Base-by-base conservation (phyloP, 2,329 filamentous ascomycete genomes). In the Chaetomium sp. region DNA sequence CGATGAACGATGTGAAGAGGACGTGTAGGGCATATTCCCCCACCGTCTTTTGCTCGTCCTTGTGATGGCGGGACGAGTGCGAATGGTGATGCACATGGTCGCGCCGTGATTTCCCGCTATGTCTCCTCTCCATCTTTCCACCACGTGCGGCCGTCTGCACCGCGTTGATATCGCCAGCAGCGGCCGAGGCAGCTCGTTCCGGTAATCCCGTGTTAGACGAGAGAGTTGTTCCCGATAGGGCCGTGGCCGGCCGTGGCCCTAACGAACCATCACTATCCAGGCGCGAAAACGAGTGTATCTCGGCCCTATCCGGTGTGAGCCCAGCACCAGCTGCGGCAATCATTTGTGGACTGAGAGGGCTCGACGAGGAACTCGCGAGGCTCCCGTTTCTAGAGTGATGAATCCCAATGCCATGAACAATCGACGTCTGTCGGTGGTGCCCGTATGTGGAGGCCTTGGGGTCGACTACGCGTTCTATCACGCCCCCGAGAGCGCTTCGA, bases 21-120 rank as follows among this genome's bases (percentile, higher is more conserved):
- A 97, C 92, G 72, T 97, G 92, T 58, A 99, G 77, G 19, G 94
- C 94, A 80, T 96, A 97, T 76, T 99, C 94, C 54, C 91, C 91
- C n/a, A 96, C 91, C 0, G 91, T 96, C 72, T 92, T 95, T 61
- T 87, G 82, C 61, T 95, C 89, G 52, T 87, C 82, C 63, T 83
- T 82, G 64, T 85, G 78, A 65, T 86, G 82, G 54, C 83, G 80
- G 50, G 86, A 86, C 38, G 88, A 92, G 66, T 90, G 85, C 12
- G 88, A 89, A 63, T 85, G 86, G 66, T 91, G 84, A 66, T 88
- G 86, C 6, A 79, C 76, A 68, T 89, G 86, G 59, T 91, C 87
- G 65, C 86, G 82, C 62, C 86, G 84, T 47, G 81, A 76, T 69
- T 82, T 88, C n/a, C 64, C 67, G 54, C 81, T 86, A 33, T 86